phyloP scores from a whole-genome alignment of 768 basidiomycete genomes.

The Tubosaeta sp. region DNA sequence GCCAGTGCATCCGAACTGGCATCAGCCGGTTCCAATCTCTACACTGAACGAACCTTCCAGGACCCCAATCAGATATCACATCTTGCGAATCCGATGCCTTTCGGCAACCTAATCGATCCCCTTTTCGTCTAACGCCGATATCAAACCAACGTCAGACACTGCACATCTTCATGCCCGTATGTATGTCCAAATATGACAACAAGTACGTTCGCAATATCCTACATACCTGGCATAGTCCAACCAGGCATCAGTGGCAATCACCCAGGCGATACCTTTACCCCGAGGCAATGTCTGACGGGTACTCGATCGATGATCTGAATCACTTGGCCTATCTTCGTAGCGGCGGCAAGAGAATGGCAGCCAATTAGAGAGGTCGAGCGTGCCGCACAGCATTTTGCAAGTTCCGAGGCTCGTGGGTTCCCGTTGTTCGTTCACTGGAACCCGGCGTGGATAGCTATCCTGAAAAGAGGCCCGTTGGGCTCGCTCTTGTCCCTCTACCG shows the following conservation, averaged over 20 bases:
- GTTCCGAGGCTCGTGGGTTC: not conserved
- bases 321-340: not conserved
- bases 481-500: not conserved
- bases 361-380: not conserved
- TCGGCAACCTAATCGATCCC: not conserved
- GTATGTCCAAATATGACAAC: too few relatives aligned
- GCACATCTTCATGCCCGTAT: not conserved
- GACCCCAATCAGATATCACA: too few relatives aligned
- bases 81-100: not conserved
- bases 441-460: too few relatives aligned
- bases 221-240: not conserved
- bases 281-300: not conserved
- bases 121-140: not conserved
- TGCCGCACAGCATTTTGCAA: not conserved
- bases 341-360: not conserved
- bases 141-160: not conserved
- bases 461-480: not conserved
- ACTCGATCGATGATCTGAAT: not conserved
- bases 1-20: too few relatives aligned
- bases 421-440: not conserved
- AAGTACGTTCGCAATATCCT: not conserved
- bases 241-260: not conserved
- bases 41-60: too few relatives aligned
- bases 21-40: not conserved
- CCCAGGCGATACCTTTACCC: not conserved